Percentiles rank a stretch among this genome's conserved stretches.
These are phyloP conservation scores for Globisporangium parvum DNA, from an alignment of 352 stramenopile genomes.

Conservation along the genomic window DNA sequence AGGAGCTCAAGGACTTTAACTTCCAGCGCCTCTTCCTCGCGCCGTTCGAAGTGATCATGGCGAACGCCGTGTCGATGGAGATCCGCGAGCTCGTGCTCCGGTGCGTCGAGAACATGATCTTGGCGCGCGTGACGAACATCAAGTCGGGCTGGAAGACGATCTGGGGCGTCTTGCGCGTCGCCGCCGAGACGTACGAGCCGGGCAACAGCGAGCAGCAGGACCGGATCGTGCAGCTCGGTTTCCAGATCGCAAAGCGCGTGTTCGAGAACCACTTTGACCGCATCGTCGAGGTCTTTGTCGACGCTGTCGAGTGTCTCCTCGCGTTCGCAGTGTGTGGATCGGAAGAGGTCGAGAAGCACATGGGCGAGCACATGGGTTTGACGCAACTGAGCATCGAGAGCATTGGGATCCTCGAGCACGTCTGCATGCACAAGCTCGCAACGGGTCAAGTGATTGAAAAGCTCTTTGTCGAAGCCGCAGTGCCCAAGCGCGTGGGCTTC, in stretches of 20 bases:
- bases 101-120: constrained; percentile 90
- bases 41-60: constrained; percentile 95
- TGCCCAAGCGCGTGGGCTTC: constrained; percentile 47
- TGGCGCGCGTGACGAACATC: constrained; percentile 84
- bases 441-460: constrained; percentile 76
- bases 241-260: constrained; percentile 85
- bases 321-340: constrained; percentile 74
- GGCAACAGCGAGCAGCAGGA: constrained; percentile 43
- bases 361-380: constrained; percentile 43
- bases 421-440: constrained; percentile 72
- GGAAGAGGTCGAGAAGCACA: constrained; percentile 50
- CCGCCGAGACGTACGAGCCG: constrained; percentile 77
- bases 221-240: constrained; percentile 79
- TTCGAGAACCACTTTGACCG: constrained; percentile 68
- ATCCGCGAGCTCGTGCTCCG: constrained; percentile 90
- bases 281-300: constrained; percentile 75
- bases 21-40: constrained; percentile 98
- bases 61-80: constrained; percentile 69
- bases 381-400: constrained; percentile 69
- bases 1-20: constrained; percentile 98
- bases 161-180: constrained; percentile 88
- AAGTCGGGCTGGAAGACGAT: constrained; percentile 93
- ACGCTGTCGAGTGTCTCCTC: constrained; percentile 73
- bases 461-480: constrained; percentile 26
- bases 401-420: constrained; percentile 48